phyloP scores from a whole-genome alignment of 306 rosid genomes.

The Rosa lucieae region DNA sequence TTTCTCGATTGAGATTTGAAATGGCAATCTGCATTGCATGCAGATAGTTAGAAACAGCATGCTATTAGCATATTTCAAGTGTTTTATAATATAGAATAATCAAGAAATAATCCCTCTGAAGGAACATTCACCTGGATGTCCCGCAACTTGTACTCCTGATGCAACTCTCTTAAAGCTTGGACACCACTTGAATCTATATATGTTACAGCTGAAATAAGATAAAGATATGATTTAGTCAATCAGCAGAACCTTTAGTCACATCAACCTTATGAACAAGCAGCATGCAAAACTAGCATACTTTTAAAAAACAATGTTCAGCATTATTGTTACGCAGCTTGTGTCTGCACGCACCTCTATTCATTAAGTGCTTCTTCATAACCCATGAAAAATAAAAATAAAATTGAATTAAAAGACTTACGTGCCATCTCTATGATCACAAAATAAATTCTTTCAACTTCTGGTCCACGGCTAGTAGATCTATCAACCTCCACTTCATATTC shows the following conservation, averaged over 20 bases:
- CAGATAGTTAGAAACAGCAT: slow-evolving; percentile 14
- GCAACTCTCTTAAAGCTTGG: slow-evolving; percentile 85
- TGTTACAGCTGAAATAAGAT: slow-evolving; percentile 78
- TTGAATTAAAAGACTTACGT: slow-evolving; percentile 60
- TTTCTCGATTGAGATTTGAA: slow-evolving; percentile 84
- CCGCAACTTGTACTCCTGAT: slow-evolving; percentile 85
- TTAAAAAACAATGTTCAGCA: slow-evolving; percentile 2
- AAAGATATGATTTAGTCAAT: slow-evolving; percentile 15
- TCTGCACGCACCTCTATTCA: not conserved
- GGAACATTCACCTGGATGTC: slow-evolving; percentile 61
- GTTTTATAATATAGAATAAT: not conserved
- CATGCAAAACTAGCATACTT: slow-evolving; percentile 1
- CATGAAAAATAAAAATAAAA: not conserved
- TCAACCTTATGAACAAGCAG: slow-evolving; percentile 9
- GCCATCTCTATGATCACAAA: slow-evolving; percentile 93
- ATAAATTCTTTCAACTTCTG: slow-evolving; percentile 87
- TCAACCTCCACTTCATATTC: slow-evolving; percentile 83
- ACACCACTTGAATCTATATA: slow-evolving; percentile 92
- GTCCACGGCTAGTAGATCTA: slow-evolving; percentile 67
- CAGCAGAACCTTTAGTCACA: not conserved
- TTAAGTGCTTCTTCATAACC: not conserved
- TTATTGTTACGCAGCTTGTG: not conserved
- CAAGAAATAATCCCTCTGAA: not conserved
- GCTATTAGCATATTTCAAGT: not conserved
- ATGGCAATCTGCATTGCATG: slow-evolving; percentile 71